These are phyloP conservation scores for Gossypium anomalum DNA, from an alignment of 345 rosid species.

Conservation along the genomic window DNA sequence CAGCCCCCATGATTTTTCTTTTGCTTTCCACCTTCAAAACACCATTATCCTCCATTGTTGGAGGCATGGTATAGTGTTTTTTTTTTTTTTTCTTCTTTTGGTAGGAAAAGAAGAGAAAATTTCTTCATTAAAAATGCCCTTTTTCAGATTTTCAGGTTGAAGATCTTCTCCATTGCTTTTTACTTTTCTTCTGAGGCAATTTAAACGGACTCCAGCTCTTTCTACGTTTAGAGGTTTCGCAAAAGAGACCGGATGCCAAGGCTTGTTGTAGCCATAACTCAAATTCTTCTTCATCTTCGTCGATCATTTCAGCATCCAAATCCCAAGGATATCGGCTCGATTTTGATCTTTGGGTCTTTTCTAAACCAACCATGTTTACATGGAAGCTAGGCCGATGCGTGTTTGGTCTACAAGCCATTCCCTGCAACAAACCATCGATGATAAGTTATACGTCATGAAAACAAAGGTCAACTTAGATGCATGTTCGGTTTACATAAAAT, in stretches of 20 bases:
- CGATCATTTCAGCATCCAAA: slow-evolving; percentile 88
- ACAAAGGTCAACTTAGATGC: too few relatives aligned
- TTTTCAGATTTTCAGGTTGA: slow-evolving; percentile 38
- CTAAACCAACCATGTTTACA: slow-evolving; percentile 91
- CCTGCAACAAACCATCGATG: slow-evolving; percentile 35
- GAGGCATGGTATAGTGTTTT: background rate
- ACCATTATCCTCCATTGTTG: background rate
- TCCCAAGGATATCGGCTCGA: slow-evolving; percentile 90
- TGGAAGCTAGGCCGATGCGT: slow-evolving; percentile 95
- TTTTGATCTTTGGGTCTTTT: slow-evolving; percentile 73
- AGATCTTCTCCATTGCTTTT: slow-evolving; percentile 91
- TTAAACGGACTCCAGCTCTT: slow-evolving; percentile 98
- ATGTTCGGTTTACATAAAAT: background rate
- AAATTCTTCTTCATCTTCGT: slow-evolving; percentile 84
- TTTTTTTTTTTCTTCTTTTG: background rate
- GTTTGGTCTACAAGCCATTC: slow-evolving; percentile 96
- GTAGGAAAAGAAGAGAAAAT: background rate
- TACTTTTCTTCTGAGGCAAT: slow-evolving; percentile 71
- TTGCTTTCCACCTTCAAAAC: background rate
- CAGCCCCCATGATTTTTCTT: background rate
- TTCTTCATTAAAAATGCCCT: background rate
- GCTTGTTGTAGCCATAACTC: slow-evolving; percentile 92
- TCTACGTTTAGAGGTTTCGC: slow-evolving; percentile 78
- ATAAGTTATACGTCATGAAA: background rate
- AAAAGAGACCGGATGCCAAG: slow-evolving; percentile 83